phyloP scores from a whole-genome alignment of 805 yeast genomes.

The Isabelozyma pseudorhagii region DNA sequence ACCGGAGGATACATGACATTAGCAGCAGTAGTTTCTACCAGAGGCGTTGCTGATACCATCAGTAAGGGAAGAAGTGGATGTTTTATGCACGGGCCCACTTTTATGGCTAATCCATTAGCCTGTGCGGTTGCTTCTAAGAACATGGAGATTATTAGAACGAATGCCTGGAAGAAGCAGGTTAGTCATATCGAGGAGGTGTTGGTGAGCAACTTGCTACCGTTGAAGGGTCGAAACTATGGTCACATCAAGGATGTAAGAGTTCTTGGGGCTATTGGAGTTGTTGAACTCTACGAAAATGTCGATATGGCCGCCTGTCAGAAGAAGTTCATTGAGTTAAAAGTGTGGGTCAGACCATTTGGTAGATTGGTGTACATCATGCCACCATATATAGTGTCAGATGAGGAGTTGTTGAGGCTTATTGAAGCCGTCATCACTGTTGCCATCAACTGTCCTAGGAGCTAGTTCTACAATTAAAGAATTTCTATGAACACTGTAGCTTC shows the following conservation, averaged over 20 bases:
- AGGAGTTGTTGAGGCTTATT: not conserved
- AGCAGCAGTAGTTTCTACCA: conserved; percentile 39
- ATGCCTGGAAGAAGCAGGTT: conserved; percentile 7
- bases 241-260: conserved; percentile 1
- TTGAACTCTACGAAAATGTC: not conserved
- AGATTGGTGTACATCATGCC: conserved; percentile 4
- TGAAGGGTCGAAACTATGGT: not conserved
- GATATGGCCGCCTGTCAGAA: conserved; percentile 1
- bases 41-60: conserved; percentile 26
- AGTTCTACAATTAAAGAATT: no score
- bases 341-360: conserved; percentile 4
- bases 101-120: conserved; percentile 3
- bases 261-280: conserved; percentile 1
- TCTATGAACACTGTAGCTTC: no score
- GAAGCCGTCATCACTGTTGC: not conserved
- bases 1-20: conserved; percentile 48
- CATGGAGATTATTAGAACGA: conserved; percentile 15
- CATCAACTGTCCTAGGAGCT: not conserved
- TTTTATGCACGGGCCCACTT: conserved; percentile 14
- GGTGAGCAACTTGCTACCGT: not conserved
- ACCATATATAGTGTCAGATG: not conserved
- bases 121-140: conserved; percentile 1
- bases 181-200: conserved; percentile 12
- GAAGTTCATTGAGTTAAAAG: conserved; percentile 1
- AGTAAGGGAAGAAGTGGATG: conserved; percentile 12